These are phyloP conservation scores for Irpex rosettiformis DNA, from an alignment of 1,284 basidiomycete genomes.

Conservation along the genomic window DNA sequence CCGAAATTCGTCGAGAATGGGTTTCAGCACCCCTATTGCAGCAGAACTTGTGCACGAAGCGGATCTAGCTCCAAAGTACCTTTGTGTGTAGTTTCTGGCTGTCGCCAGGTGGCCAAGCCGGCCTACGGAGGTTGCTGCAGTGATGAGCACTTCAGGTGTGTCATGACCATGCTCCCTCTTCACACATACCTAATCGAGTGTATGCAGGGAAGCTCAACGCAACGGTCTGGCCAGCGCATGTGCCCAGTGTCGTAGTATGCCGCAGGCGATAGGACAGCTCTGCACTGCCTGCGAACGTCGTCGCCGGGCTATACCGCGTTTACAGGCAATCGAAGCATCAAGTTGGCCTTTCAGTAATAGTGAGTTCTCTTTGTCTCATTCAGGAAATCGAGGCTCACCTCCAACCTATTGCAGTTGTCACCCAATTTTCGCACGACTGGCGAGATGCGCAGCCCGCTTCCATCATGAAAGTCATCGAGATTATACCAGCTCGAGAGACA, in stretches of 20 bases:
- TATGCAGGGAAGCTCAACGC: slow-evolving; percentile 45
- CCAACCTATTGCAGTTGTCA: slow-evolving; percentile 23
- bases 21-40: slow-evolving; percentile 54
- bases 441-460: slow-evolving; percentile 36
- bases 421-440: slow-evolving; percentile 50
- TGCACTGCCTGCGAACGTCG: slow-evolving; percentile 43
- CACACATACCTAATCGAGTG: not conserved
- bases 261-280: slow-evolving; percentile 30
- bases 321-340: slow-evolving; percentile 38
- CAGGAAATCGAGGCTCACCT: not conserved
- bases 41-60: slow-evolving; percentile 54
- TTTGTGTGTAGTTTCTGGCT: slow-evolving; percentile 45
- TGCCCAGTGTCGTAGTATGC: slow-evolving; percentile 36
- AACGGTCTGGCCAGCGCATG: slow-evolving; percentile 44
- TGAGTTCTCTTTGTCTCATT: slow-evolving; percentile 21
- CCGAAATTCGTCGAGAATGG: slow-evolving; percentile 59
- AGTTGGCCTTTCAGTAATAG: slow-evolving; percentile 38
- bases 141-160: slow-evolving; percentile 51
- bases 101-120: slow-evolving; percentile 44
- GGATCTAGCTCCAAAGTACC: slow-evolving; percentile 30
- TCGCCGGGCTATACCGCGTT: slow-evolving; percentile 31
- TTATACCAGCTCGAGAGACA: slow-evolving; percentile 37
- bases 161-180: not conserved
- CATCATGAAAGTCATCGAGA: slow-evolving; percentile 52
- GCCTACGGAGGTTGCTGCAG: slow-evolving; percentile 51